Percentiles rank a stretch among this genome's conserved stretches.
phyloP scores from a whole-genome alignment of 192 early-diverging fungal species.

The Dissophora globulifera region DNA sequence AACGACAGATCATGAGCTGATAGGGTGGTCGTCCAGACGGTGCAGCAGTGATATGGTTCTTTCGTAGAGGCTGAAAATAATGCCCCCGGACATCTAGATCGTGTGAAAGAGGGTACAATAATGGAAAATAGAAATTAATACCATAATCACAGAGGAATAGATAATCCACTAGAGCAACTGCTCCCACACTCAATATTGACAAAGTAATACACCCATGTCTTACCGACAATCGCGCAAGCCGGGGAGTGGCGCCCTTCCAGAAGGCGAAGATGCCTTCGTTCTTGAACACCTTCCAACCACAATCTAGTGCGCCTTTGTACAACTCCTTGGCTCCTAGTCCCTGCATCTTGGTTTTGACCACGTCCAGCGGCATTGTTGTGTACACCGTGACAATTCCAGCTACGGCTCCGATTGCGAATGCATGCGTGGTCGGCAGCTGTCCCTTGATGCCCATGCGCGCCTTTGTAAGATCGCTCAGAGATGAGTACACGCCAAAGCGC shows the following conservation, averaged over 20 bases:
- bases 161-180: too few relatives aligned
- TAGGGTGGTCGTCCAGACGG: slow-evolving; percentile 12
- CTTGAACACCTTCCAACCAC: slow-evolving; percentile 71
- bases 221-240: slow-evolving; percentile 85
- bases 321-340: slow-evolving; percentile 69
- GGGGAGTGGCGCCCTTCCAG: slow-evolving; percentile 95
- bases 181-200: too few relatives aligned
- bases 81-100: slow-evolving; percentile 80
- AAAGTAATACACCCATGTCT: slow-evolving; percentile 31
- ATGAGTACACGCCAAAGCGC: slow-evolving; percentile 85
- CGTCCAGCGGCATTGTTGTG: slow-evolving; percentile 94
- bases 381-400: slow-evolving; percentile 95
- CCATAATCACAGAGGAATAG: slow-evolving; percentile 1
- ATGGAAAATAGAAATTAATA: neutral
- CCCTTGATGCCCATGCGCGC: slow-evolving; percentile 22
- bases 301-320: slow-evolving; percentile 80
- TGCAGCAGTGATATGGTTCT: slow-evolving; percentile 55
- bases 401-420: slow-evolving; percentile 79
- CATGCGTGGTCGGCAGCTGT: slow-evolving; percentile 62
- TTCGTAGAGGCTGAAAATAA: slow-evolving; percentile 87
- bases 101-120: slow-evolving; percentile 2
- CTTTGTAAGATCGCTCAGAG: slow-evolving; percentile 62
- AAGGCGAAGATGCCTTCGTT: slow-evolving; percentile 83
- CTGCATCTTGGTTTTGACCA: slow-evolving; percentile 97
- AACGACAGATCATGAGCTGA: slow-evolving; percentile 3